Conservation (phyloP, 1,284 basidiomycete species). For the Rhodotorula sp. region DNA sequence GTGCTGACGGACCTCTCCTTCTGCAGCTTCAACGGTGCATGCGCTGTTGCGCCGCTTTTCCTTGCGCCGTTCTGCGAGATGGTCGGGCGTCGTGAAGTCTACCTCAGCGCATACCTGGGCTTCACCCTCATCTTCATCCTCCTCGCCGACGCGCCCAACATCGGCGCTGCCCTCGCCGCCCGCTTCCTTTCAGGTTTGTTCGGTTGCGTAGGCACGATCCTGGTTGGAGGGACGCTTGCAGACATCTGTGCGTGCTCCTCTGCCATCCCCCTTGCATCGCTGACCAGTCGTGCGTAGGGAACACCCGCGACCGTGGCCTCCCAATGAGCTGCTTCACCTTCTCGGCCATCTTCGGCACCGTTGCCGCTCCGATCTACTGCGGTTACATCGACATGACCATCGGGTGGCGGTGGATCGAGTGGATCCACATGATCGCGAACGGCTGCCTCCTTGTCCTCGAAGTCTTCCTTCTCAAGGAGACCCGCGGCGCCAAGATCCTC, state of each 20-base stretch:
- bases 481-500: constrained; percentile 50
- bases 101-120: constrained; percentile 48
- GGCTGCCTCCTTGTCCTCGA: constrained; percentile 48
- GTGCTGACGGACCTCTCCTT: no score
- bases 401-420: constrained; percentile 49
- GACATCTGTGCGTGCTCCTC: constrained; percentile 15
- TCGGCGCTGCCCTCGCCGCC: constrained; percentile 48
- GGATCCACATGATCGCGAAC: constrained; percentile 32
- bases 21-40: constrained; percentile 42
- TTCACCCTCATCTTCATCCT: constrained; percentile 50
- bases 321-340: constrained; percentile 51
- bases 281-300: constrained; percentile 37
- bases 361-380: constrained; percentile 27
- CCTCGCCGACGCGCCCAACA: constrained; percentile 49
- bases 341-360: constrained; percentile 46
- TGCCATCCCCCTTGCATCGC: background rate
- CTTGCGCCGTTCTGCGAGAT: constrained; percentile 51
- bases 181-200: constrained; percentile 49
- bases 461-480: constrained; percentile 49
- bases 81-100: constrained; percentile 49
- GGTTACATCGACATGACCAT: constrained; percentile 47
- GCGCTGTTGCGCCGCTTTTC: constrained; percentile 43
- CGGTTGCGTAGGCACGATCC: constrained; percentile 49
- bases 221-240: constrained; percentile 41
- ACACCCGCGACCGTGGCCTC: constrained; percentile 46